phyloP scores from a whole-genome alignment of 306 rosid species.

The Citrullus amarus region DNA sequence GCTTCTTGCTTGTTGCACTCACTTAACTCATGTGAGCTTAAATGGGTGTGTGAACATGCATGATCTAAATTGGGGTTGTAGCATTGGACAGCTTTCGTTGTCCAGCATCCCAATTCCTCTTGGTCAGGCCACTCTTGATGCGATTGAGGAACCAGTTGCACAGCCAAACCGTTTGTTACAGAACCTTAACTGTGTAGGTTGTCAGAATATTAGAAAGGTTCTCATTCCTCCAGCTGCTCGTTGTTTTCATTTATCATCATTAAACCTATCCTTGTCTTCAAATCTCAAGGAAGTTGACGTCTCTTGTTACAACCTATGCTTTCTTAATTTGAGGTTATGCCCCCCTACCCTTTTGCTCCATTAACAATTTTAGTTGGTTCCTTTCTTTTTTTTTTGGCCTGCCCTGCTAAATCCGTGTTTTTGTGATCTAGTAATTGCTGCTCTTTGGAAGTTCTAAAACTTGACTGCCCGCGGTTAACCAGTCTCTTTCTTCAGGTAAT shows the following conservation, averaged over 20 bases:
- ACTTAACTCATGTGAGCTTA: constrained; percentile 87
- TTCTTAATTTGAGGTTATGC: constrained; percentile 77
- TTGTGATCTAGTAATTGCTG: constrained; percentile 57
- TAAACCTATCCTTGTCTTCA: constrained; percentile 75
- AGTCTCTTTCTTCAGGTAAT: constrained; percentile 88
- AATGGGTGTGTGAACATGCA: constrained; percentile 96
- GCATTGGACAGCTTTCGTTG: constrained; percentile 22
- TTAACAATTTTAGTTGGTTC: constrained; percentile 8
- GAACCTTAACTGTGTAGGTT: constrained; percentile 89
- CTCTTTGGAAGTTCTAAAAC: constrained; percentile 75
- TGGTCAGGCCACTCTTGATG: constrained; percentile 22
- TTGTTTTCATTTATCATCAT: constrained; percentile 45
- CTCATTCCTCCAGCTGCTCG: constrained; percentile 72
- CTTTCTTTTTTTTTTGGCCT: neutral
- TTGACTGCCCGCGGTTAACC: constrained; percentile 71
- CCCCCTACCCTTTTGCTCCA: neutral
- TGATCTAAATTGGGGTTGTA: constrained; percentile 80
- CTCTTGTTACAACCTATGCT: constrained; percentile 75
- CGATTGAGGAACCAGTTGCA: constrained; percentile 29
- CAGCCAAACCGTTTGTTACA: constrained; percentile 63
- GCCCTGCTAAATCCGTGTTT: neutral
- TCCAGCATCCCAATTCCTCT: constrained; percentile 22
- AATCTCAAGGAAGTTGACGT: constrained; percentile 87
- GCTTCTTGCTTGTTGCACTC: constrained; percentile 87
- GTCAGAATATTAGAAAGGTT: constrained; percentile 83